phyloP scores from a whole-genome alignment of 108 stramenopile genomes.

The Cyclotella sp. region DNA sequence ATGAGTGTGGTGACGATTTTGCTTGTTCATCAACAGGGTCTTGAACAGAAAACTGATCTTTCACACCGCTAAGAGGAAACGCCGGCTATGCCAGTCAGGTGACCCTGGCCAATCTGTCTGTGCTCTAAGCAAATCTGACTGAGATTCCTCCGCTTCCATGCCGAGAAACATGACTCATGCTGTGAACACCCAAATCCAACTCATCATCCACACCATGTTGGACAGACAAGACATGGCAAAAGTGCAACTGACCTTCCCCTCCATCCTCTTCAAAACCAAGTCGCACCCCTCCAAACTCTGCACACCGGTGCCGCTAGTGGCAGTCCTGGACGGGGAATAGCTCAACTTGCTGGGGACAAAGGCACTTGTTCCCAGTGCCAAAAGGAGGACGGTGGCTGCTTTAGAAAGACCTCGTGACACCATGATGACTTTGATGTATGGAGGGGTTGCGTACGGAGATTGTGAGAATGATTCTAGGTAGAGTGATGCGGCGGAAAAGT shows the following conservation, averaged over 20 bases:
- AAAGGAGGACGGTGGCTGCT: conserved; percentile 37
- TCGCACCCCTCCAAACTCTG: conserved; percentile 14
- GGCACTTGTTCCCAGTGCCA: conserved; percentile 36
- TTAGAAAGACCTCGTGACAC: conserved; percentile 36
- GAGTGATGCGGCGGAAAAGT: no score
- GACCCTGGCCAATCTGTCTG: no score
- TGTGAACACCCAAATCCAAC: neutral
- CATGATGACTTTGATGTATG: conserved; percentile 9
- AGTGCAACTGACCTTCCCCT: neutral
- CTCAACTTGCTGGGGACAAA: conserved; percentile 38
- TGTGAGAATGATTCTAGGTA: no score
- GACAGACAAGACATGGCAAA: neutral
- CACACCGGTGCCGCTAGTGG: conserved; percentile 12
- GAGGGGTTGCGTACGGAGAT: neutral
- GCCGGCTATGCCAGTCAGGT: no score
- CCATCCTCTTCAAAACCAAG: conserved; percentile 18
- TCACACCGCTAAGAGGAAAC: no score
- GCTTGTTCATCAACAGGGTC: no score
- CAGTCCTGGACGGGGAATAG: neutral
- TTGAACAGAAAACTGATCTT: no score
- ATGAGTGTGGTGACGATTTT: no score
- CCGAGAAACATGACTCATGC: no score
- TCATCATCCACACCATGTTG: neutral
- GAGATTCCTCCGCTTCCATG: no score
- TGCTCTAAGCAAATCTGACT: no score